A percentile compares a stretch with the other conserved stretches of the same genome.
These are phyloP conservation scores for Conticribra weissflogii DNA, from an alignment of 108 stramenopile species.

Conservation along the genomic window DNA sequence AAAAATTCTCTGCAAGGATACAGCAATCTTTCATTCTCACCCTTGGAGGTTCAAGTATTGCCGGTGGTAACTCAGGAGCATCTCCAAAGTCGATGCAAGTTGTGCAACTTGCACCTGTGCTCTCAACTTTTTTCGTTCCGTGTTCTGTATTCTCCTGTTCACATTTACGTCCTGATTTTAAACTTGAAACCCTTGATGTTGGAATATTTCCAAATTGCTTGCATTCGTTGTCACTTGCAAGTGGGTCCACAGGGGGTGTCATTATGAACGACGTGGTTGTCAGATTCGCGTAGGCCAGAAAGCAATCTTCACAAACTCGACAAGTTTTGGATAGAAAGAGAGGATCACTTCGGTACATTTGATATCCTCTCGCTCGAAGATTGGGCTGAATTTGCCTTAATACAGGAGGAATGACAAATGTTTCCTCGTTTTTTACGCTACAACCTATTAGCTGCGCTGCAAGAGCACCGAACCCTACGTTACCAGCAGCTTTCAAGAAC, in stretches of 20 bases:
- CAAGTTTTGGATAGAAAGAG: constrained; percentile 78
- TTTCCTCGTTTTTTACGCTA: constrained; percentile 31
- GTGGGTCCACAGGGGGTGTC: constrained; percentile 29
- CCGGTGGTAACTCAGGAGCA: constrained; percentile 29
- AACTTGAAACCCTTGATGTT: background rate
- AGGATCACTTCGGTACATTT: constrained; percentile 68
- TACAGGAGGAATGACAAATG: constrained; percentile 73
- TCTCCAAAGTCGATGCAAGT: constrained; percentile 31
- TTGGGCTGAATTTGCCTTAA: constrained; percentile 69
- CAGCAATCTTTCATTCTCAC: background rate
- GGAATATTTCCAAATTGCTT: constrained; percentile 6
- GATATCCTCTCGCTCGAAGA: constrained; percentile 56
- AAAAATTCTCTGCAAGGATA: background rate
- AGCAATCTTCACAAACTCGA: constrained; percentile 79
- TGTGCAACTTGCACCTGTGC: background rate
- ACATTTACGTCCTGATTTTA: background rate
- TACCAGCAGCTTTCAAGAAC: constrained; percentile 71
- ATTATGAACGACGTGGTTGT: constrained; percentile 41
- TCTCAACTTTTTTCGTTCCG: background rate
- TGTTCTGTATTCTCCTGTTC: background rate
- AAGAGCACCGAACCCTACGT: constrained; percentile 77
- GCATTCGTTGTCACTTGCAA: background rate
- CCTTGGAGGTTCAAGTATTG: constrained; percentile 35
- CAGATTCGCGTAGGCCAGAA: constrained; percentile 74
- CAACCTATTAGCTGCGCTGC: constrained; percentile 9